Conservation (phyloP, 2,329 filamentous ascomycete species). For the Biscogniauxia sp. region DNA sequence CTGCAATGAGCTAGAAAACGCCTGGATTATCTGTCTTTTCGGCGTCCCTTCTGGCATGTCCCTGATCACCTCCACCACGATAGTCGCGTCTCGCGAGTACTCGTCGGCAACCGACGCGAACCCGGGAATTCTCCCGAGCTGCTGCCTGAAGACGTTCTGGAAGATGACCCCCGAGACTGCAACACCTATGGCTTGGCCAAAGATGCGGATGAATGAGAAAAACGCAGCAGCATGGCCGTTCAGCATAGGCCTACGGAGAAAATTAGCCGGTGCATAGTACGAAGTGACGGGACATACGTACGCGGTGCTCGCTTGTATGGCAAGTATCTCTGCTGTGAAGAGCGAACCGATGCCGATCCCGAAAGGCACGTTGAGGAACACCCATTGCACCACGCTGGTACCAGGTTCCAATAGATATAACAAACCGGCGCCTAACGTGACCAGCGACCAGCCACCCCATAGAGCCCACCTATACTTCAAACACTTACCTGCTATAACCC, state of each 20-base stretch:
- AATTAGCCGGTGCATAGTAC: neutral
- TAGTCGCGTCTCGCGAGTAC: constrained; percentile 56
- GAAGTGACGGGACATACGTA: constrained; percentile 1
- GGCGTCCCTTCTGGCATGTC: constrained; percentile 40
- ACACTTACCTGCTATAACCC: constrained; percentile 48
- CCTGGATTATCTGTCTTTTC: neutral
- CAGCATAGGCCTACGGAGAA: neutral
- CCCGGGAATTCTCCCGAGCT: constrained; percentile 46
- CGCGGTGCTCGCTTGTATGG: constrained; percentile 59
- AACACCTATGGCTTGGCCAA: constrained; percentile 65
- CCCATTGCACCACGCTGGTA: constrained; percentile 53
- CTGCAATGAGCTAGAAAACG: neutral
- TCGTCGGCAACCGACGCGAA: constrained; percentile 41
- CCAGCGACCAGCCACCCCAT: constrained; percentile 60
- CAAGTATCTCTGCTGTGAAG: constrained; percentile 61
- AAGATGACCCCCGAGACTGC: constrained; percentile 68
- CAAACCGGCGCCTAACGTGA: constrained; percentile 56
- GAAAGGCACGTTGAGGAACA: constrained; percentile 59
- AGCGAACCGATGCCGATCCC: constrained; percentile 63
- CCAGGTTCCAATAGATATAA: constrained; percentile 46
- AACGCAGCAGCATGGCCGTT: neutral
- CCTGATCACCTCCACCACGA: constrained; percentile 54
- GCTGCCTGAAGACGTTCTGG: constrained; percentile 60
- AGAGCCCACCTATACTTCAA: constrained; percentile 61
- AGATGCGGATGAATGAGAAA: constrained; percentile 55